These are phyloP conservation scores for Aspergillus nidulans DNA, from an alignment of 495 filamentous ascomycete genomes.

Conservation along the genomic window DNA sequence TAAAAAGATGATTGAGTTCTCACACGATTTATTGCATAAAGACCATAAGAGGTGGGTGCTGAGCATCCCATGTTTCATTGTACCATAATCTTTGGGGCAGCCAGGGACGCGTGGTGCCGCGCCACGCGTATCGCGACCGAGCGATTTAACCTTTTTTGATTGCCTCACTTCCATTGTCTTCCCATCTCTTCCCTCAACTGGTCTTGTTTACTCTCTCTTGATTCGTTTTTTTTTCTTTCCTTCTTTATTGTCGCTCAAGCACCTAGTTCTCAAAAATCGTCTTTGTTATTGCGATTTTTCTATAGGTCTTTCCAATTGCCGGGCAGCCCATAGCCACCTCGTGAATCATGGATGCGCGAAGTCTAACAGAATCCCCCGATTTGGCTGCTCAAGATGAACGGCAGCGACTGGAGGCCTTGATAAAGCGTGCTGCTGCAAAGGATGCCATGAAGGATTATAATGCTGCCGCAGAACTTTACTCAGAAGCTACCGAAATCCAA, in stretches of 20 bases:
- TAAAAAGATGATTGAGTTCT: too few relatives aligned
- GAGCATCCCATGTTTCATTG: neutral
- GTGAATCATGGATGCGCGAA: slow-evolving; percentile 21
- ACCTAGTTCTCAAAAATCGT: neutral
- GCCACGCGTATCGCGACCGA: slow-evolving; percentile 5
- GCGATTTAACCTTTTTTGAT: neutral
- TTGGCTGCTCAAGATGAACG: slow-evolving; percentile 15
- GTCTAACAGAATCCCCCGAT: slow-evolving; percentile 13
- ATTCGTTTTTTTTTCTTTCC: neutral
- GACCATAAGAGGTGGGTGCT: too few relatives aligned
- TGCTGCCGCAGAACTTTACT: slow-evolving; percentile 79
- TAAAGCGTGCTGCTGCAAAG: slow-evolving; percentile 56
- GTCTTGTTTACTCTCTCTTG: neutral
- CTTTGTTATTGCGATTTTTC: neutral
- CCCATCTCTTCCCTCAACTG: neutral
- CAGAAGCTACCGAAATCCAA: slow-evolving; percentile 83
- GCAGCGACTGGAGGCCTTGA: slow-evolving; percentile 42
- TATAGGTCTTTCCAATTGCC: neutral
- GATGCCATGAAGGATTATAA: slow-evolving; percentile 85
- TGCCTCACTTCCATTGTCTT: neutral
- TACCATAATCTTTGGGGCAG: neutral
- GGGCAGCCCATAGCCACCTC: neutral
- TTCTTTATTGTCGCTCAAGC: neutral
- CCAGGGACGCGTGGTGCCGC: slow-evolving; percentile 12
- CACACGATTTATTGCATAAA: too few relatives aligned